Evolutionary conservation across 306 rosid species (phyloP), one percentile per base, ranked within the genome.

Genomic region (Gillenia trifoliata): DNA sequence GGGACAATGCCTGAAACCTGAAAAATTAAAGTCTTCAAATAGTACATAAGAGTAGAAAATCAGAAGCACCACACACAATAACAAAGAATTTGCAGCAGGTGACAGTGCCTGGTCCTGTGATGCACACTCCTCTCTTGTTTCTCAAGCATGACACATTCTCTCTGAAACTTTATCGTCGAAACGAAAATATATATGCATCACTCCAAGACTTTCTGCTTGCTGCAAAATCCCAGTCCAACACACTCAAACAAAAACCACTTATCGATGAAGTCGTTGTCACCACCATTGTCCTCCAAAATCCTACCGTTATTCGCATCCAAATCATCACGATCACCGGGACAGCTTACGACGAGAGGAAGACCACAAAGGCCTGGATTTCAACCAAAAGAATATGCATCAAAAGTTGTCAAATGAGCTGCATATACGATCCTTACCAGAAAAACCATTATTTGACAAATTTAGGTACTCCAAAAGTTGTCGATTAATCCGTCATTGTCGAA

Each of bases 211-310:
- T 74, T 73, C 70, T 85, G 4, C 83, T 83, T 17, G 75, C 74
- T 56, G 85, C 83, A 77, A 81, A 81, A 79, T 34, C 88, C 92
- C 81, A 85, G 62, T 52, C 88, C 92, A 77, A 79, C 75, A 79
- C 75, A 61, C 86, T 79, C 68, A 81, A 40, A 79, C 81, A 83
- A 77, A 77, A 85, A 85, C 83, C 83, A 79, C 5, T 68, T 66
- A 50, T 83, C 83, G 66, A 78, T 31, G 15, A 81, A n/a, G 26
- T 23, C 57, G 50, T 71, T 70, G 13, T 68, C 80, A 41, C 6
- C 34, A 30, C 52, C 60, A 7, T 3, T 13, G 49, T 52, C 28
- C 13, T 23, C 2, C 8, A 23, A 6, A 61, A 28, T 12, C 66
- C 64, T 68, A 25, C 19, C 10, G 19, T 75, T 60, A 12, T n/a